Base-by-base conservation (phyloP, 345 rosid genomes). In the Limnanthes douglasii region DNA sequence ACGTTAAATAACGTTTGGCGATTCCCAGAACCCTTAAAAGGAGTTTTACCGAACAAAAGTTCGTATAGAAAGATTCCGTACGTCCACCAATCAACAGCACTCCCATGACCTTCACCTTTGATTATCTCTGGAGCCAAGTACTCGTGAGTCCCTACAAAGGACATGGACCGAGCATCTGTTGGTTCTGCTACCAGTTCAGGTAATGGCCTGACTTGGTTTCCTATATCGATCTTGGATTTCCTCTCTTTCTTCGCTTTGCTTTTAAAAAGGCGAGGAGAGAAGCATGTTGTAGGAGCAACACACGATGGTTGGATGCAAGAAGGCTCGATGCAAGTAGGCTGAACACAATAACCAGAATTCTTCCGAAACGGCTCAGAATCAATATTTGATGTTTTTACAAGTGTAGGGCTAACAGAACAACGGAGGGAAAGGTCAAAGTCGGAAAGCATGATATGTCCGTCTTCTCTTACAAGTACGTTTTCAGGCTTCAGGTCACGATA, bases 31-130 rank as follows among this genome's bases (percentile, higher is more conserved):
- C 94, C 96, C 58, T 85, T 85, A 47, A 80, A 85, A 34, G 96
- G 96, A 7, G 96, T 85, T 66, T 69, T 77, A 51, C 96, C 96
- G 22, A 71, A 77, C 61, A 85, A 59, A 41, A 85, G 76, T 46
- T 85, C 96, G 31, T 71, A 80, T 6, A 85, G 60, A 54, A 85
- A 80, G 40, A 80, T 85, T 43, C 96, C 94, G 49, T 62, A 77
- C 42, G 94, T 85, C 96, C 96, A 85, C 96, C 96, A 85, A 50
- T 85, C 96, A 6, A 85, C 96, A 1, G 96, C 96, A 57, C 90
- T 80, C 43, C 96, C 96, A 58, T 85, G 94, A 39, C 96, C 96
- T 68, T 79, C 95, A 2, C 95, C 95, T 54, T 79, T 75, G 15
- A 84, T 83, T 21, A 84, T 84, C 72, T 84, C 95, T 0, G 84